Evolutionary conservation across 495 filamentous ascomycete species (phyloP).

Genomic region (Penicillium lividum): DNA sequence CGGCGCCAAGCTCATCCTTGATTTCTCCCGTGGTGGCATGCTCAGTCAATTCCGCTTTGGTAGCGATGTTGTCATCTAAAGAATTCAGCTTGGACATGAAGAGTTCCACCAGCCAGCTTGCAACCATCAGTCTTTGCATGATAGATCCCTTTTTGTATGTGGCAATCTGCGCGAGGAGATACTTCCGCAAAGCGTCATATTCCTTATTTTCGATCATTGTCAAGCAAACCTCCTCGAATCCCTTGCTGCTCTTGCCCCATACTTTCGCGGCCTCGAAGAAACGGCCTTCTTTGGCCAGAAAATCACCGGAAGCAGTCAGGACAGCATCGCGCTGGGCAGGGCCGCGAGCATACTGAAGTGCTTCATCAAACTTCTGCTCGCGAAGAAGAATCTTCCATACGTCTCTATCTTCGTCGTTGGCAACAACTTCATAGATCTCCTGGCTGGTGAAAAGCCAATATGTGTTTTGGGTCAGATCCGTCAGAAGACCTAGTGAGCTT

Average conservation of each 20-base stretch:
- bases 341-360: slow-evolving; percentile 74
- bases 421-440: slow-evolving; percentile 91
- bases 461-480: slow-evolving; percentile 89
- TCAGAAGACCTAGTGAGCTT: slow-evolving; percentile 73
- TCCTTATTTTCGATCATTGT: slow-evolving; percentile 87
- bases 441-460: slow-evolving; percentile 92
- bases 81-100: slow-evolving; percentile 97
- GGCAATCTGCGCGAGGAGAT: slow-evolving; percentile 80
- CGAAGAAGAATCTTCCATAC: slow-evolving; percentile 90
- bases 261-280: slow-evolving; percentile 83
- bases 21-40: slow-evolving; percentile 68
- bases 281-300: slow-evolving; percentile 73
- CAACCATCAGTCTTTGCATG: slow-evolving; percentile 95
- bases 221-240: slow-evolving; percentile 92
- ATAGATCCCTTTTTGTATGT: slow-evolving; percentile 77
- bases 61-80: slow-evolving; percentile 90
- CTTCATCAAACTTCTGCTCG: slow-evolving; percentile 81
- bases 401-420: slow-evolving; percentile 86
- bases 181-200: slow-evolving; percentile 88
- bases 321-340: slow-evolving; percentile 82
- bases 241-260: slow-evolving; percentile 93
- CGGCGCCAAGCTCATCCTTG: slow-evolving; percentile 64
- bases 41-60: slow-evolving; percentile 79
- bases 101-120: slow-evolving; percentile 91
- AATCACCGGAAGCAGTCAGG: slow-evolving; percentile 85